Percentiles rank a stretch among this genome's conserved stretches.
Conservation (phyloP, 441 rosid species). For the Erysimum cheiri region DNA sequence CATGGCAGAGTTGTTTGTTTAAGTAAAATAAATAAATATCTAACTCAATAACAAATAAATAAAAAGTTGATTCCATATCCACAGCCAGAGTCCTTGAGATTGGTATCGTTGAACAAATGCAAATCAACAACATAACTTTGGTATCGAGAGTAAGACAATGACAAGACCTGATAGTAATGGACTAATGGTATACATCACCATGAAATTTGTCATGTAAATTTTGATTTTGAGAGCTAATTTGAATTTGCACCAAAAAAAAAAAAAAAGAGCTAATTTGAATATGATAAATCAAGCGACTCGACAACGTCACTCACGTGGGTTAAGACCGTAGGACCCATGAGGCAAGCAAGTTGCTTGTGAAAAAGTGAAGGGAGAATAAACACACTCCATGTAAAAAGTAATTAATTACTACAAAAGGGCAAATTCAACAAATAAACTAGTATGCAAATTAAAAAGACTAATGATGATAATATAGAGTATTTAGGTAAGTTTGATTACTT, state of each 20-base stretch:
- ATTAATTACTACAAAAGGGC: constrained; percentile 2
- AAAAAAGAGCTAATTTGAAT: not conserved
- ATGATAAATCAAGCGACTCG: constrained; percentile 42
- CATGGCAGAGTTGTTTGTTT: not conserved
- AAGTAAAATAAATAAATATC: not conserved
- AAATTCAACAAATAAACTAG: constrained; percentile 3
- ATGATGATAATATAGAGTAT: constrained; percentile 2
- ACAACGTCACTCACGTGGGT: constrained; percentile 48
- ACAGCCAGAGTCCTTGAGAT: not conserved
- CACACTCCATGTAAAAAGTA: constrained; percentile 7
- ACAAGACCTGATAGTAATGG: not conserved
- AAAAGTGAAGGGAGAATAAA: constrained; percentile 38
- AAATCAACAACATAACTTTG: not conserved
- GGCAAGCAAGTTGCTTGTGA: constrained; percentile 42
- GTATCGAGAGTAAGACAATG: not conserved
- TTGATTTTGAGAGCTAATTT: too few species aligned
- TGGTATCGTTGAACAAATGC: not conserved
- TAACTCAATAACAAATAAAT: not conserved
- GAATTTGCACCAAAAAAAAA: too few species aligned
- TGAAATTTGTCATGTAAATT: not conserved
- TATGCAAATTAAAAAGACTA: not conserved
- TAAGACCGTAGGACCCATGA: constrained; percentile 33
- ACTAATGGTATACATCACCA: not conserved
- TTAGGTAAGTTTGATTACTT: constrained; percentile 9
- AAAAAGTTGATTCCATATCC: not conserved